Evolutionary conservation across 73 alveolate genomes (phyloP).

Genomic region (Paramecium bursaria): DNA sequence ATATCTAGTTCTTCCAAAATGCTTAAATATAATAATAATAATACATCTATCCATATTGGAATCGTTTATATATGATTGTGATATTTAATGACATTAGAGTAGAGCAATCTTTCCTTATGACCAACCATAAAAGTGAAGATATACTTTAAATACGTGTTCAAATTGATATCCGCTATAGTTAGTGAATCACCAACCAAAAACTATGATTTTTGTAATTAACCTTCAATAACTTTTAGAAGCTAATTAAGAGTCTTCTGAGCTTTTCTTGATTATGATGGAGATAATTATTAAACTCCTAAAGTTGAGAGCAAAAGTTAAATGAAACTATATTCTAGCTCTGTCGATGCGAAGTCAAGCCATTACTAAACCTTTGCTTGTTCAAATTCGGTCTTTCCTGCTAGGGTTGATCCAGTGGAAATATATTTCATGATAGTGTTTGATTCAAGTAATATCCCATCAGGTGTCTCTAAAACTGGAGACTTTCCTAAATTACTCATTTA

Average conservation of each 20-base stretch:
- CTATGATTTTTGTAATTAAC: constrained; percentile 73
- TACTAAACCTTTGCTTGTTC: constrained; percentile 75
- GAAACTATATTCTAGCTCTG: constrained; percentile 76
- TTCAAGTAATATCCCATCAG: constrained; percentile 74
- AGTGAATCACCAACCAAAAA: constrained; percentile 87
- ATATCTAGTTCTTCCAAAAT: constrained; percentile 78
- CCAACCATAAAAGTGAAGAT: constrained; percentile 80
- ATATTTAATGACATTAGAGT: constrained; percentile 80
- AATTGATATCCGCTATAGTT: constrained; percentile 93
- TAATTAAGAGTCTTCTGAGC: constrained; percentile 75
- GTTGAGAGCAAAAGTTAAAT: constrained; percentile 73
- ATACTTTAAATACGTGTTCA: constrained; percentile 76
- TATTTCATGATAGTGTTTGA: constrained; percentile 77
- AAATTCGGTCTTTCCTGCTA: constrained; percentile 63
- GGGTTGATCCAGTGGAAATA: constrained; percentile 73
- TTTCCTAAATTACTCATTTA: constrained; percentile 78
- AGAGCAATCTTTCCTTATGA: constrained; percentile 77
- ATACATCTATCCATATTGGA: constrained; percentile 75
- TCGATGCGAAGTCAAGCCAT: constrained; percentile 78
- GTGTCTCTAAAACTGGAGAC: constrained; percentile 85
- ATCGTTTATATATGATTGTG: constrained; percentile 75
- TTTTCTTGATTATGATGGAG: constrained; percentile 67
- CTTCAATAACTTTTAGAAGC: constrained; percentile 74
- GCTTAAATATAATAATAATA: background rate
- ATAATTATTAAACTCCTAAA: constrained; percentile 80